Percentiles rank a stretch among this genome's conserved stretches.
phyloP scores from a whole-genome alignment of 805 yeast genomes.

The Ogataea trehaloabstinens region DNA sequence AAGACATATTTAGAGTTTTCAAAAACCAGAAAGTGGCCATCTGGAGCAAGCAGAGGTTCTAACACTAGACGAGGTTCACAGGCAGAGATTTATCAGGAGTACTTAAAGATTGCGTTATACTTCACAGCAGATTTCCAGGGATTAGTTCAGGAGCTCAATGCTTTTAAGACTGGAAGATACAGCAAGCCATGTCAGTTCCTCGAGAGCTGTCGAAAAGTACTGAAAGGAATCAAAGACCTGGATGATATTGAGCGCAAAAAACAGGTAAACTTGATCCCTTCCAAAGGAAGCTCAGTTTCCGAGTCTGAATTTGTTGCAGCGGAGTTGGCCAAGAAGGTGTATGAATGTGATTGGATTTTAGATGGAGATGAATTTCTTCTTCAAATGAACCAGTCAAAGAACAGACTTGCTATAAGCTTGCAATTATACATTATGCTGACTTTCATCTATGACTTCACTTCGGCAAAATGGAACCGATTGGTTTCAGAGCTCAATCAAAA shows the following conservation, averaged over 20 bases:
- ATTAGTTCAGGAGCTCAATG: constrained; percentile 19
- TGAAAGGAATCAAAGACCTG: constrained; percentile 14
- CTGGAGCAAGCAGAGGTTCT: constrained; percentile 3
- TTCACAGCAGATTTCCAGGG: constrained; percentile 17
- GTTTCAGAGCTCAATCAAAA: constrained; percentile 17
- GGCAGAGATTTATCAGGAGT: constrained; percentile 15
- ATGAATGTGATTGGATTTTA: constrained; percentile 30
- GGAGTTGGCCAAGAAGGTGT: constrained; percentile 13
- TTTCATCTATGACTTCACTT: constrained; percentile 18
- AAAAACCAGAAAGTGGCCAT: constrained; percentile 20
- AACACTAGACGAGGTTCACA: constrained; percentile 8
- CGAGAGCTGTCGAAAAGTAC: constrained; percentile 12
- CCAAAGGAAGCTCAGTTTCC: constrained; percentile 2
- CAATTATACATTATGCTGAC: constrained; percentile 27
- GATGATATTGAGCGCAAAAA: constrained; percentile 8
- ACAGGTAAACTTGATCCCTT: not conserved
- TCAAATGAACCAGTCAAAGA: constrained; percentile 18
- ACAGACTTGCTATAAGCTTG: constrained; percentile 16
- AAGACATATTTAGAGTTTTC: constrained; percentile 18
- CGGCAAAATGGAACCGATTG: constrained; percentile 19
- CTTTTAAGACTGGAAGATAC: constrained; percentile 12
- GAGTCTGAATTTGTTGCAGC: constrained; percentile 9
- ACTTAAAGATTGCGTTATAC: constrained; percentile 14
- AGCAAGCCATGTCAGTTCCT: constrained; percentile 10
- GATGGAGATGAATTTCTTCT: constrained; percentile 21